phyloP scores from a whole-genome alignment of 139 green algal genomes.

The Coelastrella sp. region DNA sequence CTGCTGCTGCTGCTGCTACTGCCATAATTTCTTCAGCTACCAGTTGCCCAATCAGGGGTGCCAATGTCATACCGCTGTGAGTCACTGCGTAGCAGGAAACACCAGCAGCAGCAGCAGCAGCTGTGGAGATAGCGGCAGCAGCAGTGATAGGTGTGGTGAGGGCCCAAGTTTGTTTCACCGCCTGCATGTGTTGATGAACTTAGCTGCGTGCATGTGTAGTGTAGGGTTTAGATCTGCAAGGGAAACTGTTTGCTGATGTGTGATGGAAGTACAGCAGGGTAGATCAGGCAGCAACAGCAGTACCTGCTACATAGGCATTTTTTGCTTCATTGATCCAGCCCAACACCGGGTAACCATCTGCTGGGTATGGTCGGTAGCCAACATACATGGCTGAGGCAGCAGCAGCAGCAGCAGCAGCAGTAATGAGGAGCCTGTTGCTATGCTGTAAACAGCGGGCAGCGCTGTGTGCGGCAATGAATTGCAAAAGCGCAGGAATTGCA shows the following conservation, averaged over 20 bases:
- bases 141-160: too few relatives aligned
- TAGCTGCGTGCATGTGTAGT: not conserved
- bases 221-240: not conserved
- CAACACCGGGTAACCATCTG: constrained; percentile 26
- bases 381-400: constrained; percentile 24
- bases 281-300: too few relatives aligned
- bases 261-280: too few relatives aligned
- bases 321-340: not conserved
- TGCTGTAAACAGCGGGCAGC: too few relatives aligned
- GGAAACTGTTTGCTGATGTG: too few relatives aligned
- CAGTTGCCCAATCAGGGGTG: constrained; percentile 15
- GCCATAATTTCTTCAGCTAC: constrained; percentile 20
- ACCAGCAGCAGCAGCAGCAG: not conserved
- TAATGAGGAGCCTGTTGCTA: not conserved
- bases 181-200: not conserved
- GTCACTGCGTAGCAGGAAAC: not conserved
- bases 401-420: constrained; percentile 24
- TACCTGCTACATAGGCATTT: constrained; percentile 31
- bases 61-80: constrained; percentile 34
- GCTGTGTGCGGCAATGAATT: too few relatives aligned
- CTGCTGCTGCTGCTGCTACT: constrained; percentile 8
- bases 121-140: not conserved
- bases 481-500: not conserved
- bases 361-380: constrained; percentile 23
- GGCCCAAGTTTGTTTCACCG: not conserved